Base-by-base conservation (phyloP, 2,329 filamentous ascomycete genomes). In the Ascosphaera aggregata region DNA sequence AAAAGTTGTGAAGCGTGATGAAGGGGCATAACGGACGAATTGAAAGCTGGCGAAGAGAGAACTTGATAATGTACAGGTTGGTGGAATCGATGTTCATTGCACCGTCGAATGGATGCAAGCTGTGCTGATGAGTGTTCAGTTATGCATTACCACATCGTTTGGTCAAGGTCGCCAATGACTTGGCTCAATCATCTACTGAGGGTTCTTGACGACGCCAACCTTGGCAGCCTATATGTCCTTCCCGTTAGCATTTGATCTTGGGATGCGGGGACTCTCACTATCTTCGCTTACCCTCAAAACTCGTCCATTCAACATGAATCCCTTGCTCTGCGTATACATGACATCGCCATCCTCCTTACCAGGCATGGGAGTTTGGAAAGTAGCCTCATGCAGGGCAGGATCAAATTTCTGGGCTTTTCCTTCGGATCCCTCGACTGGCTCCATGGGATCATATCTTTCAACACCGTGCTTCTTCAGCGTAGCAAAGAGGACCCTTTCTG, bases 351-450 rank as follows among this genome's bases (percentile, higher is more conserved):
- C 74, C 58, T 93, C 79, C 67, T 92, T 91, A 48, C 73, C 84
- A 39, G 75, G 69, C 64, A 82, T 73, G 34, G 84, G 81, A 8
- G 81, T 74, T 76, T 91, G 85, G 63, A 95, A 95, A 17, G 81
- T 89, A 30, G 89, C 89, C 67, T 98, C 89, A 58, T 95, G 89
- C 60, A 80, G 69, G 60, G 94, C 94, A 47, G 89, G 85, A 64
- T 98, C 78, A 66, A 98, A 98, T 61, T 81, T 84, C 56, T 89
- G 77, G 49, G 73, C 69, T 46, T 72, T 63, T 27, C 63, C 64
- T 1, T 58, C 52, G 5, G 22, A 5, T 7, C 22, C 22, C 44
- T 51, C 54, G 3, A 51, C 42, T 30, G 44, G 46, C 46, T 61
- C 58, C 41, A 57, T 60, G 15, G 89, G 86, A 55, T 85, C 74